These are phyloP conservation scores for Talaromyces adpressus DNA, from an alignment of 495 filamentous ascomycete species.

Conservation along the genomic window DNA sequence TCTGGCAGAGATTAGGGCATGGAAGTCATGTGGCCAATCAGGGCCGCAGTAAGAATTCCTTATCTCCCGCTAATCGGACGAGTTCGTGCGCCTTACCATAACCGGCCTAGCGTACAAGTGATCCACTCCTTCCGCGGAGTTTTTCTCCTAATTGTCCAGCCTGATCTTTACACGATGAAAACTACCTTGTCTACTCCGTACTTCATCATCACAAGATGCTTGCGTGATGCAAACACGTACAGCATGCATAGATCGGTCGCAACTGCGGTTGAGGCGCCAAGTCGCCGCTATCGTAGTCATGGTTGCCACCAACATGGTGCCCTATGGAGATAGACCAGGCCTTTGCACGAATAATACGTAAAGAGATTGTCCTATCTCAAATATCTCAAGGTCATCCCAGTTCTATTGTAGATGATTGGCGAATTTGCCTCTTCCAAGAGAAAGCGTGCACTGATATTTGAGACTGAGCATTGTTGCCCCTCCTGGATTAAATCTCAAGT, in stretches of 20 bases:
- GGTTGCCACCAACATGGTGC: not conserved
- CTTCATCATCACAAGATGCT: not conserved
- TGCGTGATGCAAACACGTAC: not conserved
- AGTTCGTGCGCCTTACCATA: not conserved
- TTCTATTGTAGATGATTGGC: not conserved
- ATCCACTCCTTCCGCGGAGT: slow-evolving; percentile 1
- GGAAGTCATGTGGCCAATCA: not conserved
- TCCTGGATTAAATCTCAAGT: not conserved
- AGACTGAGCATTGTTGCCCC: not conserved
- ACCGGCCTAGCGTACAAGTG: not conserved
- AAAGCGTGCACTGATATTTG: not conserved
- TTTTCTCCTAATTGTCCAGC: not conserved
- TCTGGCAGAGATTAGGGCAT: slow-evolving; percentile 1
- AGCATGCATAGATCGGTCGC: not conserved
- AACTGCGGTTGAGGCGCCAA: not conserved
- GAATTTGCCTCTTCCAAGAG: not conserved
- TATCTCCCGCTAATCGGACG: not conserved
- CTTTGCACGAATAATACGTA: not conserved
- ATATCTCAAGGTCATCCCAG: not conserved
- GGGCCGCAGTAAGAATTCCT: not conserved
- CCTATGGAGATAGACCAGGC: not conserved
- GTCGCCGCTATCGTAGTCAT: not conserved
- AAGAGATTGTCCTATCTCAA: not conserved
- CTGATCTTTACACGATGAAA: not conserved
- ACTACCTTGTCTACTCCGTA: not conserved